phyloP scores from a whole-genome alignment of 345 rosid species.

The Leavenworthia alabamica region DNA sequence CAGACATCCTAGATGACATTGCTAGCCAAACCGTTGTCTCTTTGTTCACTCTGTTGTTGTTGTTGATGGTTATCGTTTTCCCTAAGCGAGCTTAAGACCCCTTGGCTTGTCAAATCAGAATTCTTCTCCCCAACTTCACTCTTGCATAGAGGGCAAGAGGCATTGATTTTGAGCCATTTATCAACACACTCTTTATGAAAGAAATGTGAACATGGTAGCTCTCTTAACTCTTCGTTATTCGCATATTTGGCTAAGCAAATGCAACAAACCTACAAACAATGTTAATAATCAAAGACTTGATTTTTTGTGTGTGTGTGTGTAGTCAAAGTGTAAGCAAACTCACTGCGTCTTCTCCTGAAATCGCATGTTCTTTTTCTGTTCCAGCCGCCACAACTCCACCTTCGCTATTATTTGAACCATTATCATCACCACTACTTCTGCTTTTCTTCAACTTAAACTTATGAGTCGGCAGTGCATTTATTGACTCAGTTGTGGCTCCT shows the following conservation, averaged over 20 bases:
- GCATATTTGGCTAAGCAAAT: constrained; percentile 88
- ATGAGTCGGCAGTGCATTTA: constrained; percentile 77
- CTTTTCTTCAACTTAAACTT: constrained; percentile 76
- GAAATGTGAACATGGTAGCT: too few species aligned
- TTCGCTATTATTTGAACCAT: constrained; percentile 42
- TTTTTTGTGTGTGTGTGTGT: not conserved
- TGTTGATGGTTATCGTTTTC: constrained; percentile 25
- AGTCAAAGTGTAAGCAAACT: constrained; percentile 22
- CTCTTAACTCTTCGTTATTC: constrained; percentile 91
- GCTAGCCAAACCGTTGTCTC: constrained; percentile 35
- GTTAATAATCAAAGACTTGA: constrained; percentile 5
- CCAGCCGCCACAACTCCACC: constrained; percentile 92
- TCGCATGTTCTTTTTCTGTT: constrained; percentile 67
- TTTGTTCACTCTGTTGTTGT: constrained; percentile 29
- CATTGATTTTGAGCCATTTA: constrained; percentile 94
- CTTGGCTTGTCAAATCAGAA: constrained; percentile 37
- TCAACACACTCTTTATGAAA: constrained; percentile 96
- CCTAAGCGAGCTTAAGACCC: constrained; percentile 32
- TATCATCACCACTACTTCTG: constrained; percentile 49
- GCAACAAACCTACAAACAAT: constrained; percentile 68
- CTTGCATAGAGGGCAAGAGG: constrained; percentile 94
- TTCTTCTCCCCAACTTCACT: constrained; percentile 61
- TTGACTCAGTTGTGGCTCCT: constrained; percentile 92
- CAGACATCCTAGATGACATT: constrained; percentile 23
- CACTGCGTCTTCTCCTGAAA: constrained; percentile 95